These are phyloP conservation scores for Fomes fomentarius DNA, from an alignment of 1,284 basidiomycete species.

Conservation along the genomic window DNA sequence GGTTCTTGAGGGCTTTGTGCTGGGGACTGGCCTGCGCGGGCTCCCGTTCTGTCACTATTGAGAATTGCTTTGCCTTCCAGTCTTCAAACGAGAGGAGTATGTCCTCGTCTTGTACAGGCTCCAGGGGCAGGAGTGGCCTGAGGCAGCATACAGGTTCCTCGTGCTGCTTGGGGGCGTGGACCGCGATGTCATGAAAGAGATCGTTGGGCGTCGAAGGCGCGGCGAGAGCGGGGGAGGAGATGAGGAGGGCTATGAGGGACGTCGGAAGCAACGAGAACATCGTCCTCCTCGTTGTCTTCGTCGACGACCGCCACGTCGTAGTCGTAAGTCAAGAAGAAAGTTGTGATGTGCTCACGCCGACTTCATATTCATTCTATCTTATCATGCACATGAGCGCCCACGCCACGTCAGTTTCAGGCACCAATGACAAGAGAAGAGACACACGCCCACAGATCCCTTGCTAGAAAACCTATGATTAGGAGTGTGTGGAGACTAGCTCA, in stretches of 20 bases:
- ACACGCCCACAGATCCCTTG: too few species aligned
- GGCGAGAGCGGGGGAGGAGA: slow-evolving; percentile 42
- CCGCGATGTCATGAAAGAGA: slow-evolving; percentile 58
- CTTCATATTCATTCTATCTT: slow-evolving; percentile 14
- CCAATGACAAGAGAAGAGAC: too few species aligned
- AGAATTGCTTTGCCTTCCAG: slow-evolving; percentile 78
- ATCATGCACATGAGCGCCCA: slow-evolving; percentile 13
- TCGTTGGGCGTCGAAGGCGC: slow-evolving; percentile 54
- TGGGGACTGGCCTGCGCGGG: slow-evolving; percentile 11
- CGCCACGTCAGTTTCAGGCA: slow-evolving; percentile 18
- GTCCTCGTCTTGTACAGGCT: slow-evolving; percentile 57
- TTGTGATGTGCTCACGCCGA: too few species aligned
- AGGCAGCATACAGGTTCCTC: slow-evolving; percentile 70
- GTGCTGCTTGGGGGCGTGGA: slow-evolving; percentile 48
- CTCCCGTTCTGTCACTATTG: slow-evolving; percentile 36
- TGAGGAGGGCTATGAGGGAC: slow-evolving; percentile 44
- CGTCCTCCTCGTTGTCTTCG: slow-evolving; percentile 24
- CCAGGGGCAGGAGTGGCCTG: slow-evolving; percentile 51
- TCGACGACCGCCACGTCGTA: slow-evolving; percentile 25
- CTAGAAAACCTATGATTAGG: too few species aligned
- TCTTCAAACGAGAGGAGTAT: slow-evolving; percentile 86
- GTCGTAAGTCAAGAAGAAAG: slow-evolving; percentile 2
- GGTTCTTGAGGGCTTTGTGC: slow-evolving; percentile 20
- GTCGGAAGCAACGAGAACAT: slow-evolving; percentile 31
- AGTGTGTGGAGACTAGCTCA: too few species aligned